Evolutionary conservation across 805 yeast genomes (phyloP).

Genomic region (Metschnikowia proteae): DNA sequence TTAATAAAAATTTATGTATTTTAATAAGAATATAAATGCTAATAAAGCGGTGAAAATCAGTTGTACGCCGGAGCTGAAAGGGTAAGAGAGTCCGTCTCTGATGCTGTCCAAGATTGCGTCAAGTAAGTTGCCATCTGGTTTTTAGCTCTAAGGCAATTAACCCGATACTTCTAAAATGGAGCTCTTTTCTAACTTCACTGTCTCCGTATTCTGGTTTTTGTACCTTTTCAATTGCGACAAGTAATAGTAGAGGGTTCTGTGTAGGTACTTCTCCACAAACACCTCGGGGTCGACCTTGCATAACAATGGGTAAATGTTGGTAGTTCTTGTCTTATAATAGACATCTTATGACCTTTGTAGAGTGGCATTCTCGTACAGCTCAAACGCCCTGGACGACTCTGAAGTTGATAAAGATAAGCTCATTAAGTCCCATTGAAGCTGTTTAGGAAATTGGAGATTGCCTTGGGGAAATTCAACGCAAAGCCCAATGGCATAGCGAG

Average conservation of each 20-base stretch:
- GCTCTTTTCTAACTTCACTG: constrained; percentile 56
- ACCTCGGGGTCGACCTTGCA: constrained; percentile 72
- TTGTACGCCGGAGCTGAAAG: constrained; percentile 31
- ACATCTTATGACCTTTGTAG: constrained; percentile 69
- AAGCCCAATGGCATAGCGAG: constrained; percentile 19
- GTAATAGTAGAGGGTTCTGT: constrained; percentile 71
- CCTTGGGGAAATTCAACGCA: constrained; percentile 39
- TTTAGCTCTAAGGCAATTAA: constrained; percentile 72
- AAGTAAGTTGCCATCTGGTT: constrained; percentile 82
- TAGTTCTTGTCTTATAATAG: constrained; percentile 78
- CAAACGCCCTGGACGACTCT: constrained; percentile 2
- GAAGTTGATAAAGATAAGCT: constrained; percentile 9
- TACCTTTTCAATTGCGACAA: constrained; percentile 72
- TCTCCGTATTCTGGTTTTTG: constrained; percentile 40
- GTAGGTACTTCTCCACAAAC: constrained; percentile 79
- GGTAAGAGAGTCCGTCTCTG: constrained; percentile 63
- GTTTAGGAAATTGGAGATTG: constrained; percentile 40
- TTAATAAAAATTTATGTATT: too few relatives aligned
- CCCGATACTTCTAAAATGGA: constrained; percentile 79
- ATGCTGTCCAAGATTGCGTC: constrained; percentile 81
- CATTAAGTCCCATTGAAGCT: constrained; percentile 14
- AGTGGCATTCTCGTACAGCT: constrained; percentile 56
- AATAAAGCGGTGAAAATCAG: constrained; percentile 39
- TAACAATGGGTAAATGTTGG: constrained; percentile 74
- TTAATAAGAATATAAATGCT: too few relatives aligned